A percentile compares a stretch with the other conserved stretches of the same genome.
phyloP scores from a whole-genome alignment of 73 alveolate genomes.

The Breviolum minutum region DNA sequence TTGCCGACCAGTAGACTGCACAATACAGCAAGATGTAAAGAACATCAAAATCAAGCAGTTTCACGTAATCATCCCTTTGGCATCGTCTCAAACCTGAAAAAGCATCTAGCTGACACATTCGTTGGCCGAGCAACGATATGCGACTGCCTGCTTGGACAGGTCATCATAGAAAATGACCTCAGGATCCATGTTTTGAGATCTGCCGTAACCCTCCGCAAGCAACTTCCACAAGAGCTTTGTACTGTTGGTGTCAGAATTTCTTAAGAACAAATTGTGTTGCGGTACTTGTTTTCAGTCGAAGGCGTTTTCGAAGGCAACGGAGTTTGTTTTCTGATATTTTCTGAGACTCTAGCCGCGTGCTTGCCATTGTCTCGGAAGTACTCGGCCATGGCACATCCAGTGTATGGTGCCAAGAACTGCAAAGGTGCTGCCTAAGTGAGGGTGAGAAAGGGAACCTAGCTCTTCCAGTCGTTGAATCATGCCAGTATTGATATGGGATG shows the following conservation, averaged over 20 bases:
- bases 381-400: slow-evolving; percentile 99
- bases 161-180: slow-evolving; percentile 98
- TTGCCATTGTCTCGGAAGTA: slow-evolving; percentile 99
- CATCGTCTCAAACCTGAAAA: background rate
- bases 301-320: background rate
- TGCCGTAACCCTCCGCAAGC: background rate
- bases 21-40: background rate
- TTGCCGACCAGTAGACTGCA: too few species aligned
- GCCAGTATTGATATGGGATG: background rate
- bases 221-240: background rate
- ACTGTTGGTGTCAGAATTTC: background rate
- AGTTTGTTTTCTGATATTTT: too few species aligned
- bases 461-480: background rate
- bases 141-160: slow-evolving; percentile 99
- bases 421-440: slow-evolving; percentile 71
- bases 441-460: background rate
- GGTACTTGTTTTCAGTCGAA: too few species aligned
- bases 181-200: too few species aligned
- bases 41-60: background rate
- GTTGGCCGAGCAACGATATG: slow-evolving; percentile 96
- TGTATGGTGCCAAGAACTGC: slow-evolving; percentile 98
- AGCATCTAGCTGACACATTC: too few species aligned
- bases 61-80: background rate
- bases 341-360: slow-evolving; percentile 96
- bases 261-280: too few species aligned